Evolutionary conservation across 1,139 yeast genomes (phyloP).

Genomic region (Blastobotrys elegans): DNA sequence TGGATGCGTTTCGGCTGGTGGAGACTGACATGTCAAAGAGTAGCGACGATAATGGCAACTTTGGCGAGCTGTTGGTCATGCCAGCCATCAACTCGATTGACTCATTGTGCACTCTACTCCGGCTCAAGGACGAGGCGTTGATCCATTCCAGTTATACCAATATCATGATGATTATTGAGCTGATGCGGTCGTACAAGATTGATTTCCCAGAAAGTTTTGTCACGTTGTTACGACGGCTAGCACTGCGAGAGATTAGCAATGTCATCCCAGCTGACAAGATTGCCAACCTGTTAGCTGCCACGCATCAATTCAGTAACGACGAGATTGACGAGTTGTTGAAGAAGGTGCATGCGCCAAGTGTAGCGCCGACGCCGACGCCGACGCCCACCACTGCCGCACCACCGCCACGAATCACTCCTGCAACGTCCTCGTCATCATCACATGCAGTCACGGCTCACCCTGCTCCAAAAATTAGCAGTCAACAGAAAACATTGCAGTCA

Average conservation of each 20-base stretch:
- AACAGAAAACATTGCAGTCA: conserved; percentile 22
- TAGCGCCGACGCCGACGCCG: conserved; percentile 15
- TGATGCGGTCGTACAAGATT: conserved; percentile 31
- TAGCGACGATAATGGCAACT: conserved; percentile 12
- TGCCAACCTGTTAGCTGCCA: conserved; percentile 23
- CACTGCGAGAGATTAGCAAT: conserved; percentile 24
- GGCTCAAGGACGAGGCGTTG: conserved; percentile 73
- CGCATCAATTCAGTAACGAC: conserved; percentile 23
- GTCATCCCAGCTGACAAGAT: conserved; percentile 25
- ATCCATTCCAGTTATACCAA: conserved; percentile 69
- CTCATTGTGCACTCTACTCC: conserved; percentile 68
- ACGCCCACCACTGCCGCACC: background rate
- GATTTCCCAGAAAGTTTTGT: conserved; percentile 25
- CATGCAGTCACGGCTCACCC: conserved; percentile 14
- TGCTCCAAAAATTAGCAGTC: conserved; percentile 14
- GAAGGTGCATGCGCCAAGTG: conserved; percentile 10
- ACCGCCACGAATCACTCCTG: background rate
- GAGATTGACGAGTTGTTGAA: conserved; percentile 19
- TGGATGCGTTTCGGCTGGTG: conserved; percentile 60
- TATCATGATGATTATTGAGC: conserved; percentile 42
- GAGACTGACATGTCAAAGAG: conserved; percentile 39
- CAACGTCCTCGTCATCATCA: background rate
- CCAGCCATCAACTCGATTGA: conserved; percentile 29
- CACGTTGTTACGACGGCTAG: conserved; percentile 22
- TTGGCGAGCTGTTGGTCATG: conserved; percentile 25